A percentile compares a stretch with the other conserved stretches of the same genome.
phyloP scores from a whole-genome alignment of 2,329 filamentous ascomycete species.

The Pseudocercospora ulei region DNA sequence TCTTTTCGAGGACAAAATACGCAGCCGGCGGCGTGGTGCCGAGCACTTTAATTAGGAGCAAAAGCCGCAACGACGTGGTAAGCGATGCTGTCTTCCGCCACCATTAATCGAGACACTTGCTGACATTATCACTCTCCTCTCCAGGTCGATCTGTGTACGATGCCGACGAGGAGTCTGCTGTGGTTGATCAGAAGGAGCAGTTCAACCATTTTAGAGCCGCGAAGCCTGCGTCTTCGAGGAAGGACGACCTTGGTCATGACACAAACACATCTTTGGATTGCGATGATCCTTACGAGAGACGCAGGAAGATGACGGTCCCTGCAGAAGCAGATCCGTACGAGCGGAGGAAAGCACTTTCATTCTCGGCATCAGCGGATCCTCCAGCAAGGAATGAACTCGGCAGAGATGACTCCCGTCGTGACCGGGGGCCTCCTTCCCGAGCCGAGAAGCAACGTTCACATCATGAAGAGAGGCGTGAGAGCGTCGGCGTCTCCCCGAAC shows the following conservation, averaged over 20 bases:
- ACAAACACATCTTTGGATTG: not conserved
- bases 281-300: slow-evolving; percentile 4
- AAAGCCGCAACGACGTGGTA: slow-evolving; percentile 7
- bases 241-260: not conserved
- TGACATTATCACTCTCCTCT: too few species aligned
- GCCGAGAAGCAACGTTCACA: too few species aligned
- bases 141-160: slow-evolving; percentile 7
- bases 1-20: slow-evolving; percentile 19
- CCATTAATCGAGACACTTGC: too few species aligned
- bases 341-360: not conserved
- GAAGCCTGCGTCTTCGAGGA: not conserved
- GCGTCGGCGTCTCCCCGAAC: not conserved
- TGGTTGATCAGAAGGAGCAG: slow-evolving; percentile 4
- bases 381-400: not conserved
- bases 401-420: slow-evolving; percentile 1
- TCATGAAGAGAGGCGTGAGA: not conserved
- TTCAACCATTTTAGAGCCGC: slow-evolving; percentile 3
- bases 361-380: not conserved
- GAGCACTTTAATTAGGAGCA: slow-evolving; percentile 16
- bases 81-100: too few species aligned
- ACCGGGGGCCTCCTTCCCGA: too few species aligned
- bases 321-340: not conserved
- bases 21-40: slow-evolving; percentile 12
- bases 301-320: not conserved
- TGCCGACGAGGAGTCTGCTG: not conserved